Conservation (phyloP, 441 rosid genomes). For the Euphorbia celastroides region DNA sequence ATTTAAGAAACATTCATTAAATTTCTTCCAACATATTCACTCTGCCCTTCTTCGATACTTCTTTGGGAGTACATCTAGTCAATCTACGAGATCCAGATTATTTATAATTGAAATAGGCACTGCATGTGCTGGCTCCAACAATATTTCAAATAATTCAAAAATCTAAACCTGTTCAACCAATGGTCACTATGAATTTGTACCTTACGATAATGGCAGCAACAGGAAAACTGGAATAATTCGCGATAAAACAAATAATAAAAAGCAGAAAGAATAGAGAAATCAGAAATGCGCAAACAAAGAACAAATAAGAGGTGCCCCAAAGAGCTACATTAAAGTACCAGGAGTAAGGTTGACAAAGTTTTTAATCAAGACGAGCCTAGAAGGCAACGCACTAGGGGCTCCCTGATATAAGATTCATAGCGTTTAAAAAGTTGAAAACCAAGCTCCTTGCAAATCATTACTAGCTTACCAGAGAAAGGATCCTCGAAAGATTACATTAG, state of each 20-base stretch:
- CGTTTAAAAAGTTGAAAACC: too few relatives aligned
- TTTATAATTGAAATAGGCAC: neutral
- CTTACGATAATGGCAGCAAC: neutral
- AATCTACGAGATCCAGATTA: neutral
- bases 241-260: neutral
- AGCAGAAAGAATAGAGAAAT: neutral
- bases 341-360: constrained; percentile 1
- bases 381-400: neutral
- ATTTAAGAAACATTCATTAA: neutral
- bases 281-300: neutral
- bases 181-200: neutral
- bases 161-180: neutral
- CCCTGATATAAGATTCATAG: neutral
- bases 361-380: neutral
- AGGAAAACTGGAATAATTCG: neutral
- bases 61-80: neutral
- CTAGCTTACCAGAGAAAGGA: too few relatives aligned
- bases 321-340: neutral
- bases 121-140: neutral
- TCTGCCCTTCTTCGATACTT: neutral
- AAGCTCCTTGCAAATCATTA: too few relatives aligned
- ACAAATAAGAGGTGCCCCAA: neutral
- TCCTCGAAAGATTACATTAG: too few relatives aligned
- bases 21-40: neutral
- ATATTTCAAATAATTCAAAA: neutral